Percentiles rank a stretch among this genome's conserved stretches.
Evolutionary conservation across 352 stramenopile genomes (phyloP).

Genomic region (Phytophthora citrophthora): DNA sequence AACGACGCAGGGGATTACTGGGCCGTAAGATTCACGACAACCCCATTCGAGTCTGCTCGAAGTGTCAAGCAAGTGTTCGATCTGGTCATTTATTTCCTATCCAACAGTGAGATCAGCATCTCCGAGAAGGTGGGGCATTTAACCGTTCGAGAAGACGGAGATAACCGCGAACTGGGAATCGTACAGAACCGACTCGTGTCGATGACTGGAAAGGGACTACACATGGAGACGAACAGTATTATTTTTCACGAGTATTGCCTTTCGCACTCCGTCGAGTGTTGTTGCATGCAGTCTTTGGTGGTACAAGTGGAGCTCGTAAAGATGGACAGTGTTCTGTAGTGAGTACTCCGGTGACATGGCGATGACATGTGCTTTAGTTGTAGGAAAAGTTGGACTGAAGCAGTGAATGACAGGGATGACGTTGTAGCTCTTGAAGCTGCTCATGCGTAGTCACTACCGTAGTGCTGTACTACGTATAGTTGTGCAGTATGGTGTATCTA

Average conservation of each 20-base stretch:
- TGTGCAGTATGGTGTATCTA: no score
- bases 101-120: slow-evolving; percentile 50
- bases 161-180: slow-evolving; percentile 24
- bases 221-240: slow-evolving; percentile 44
- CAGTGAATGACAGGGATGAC: no score
- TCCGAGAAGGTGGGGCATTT: slow-evolving; percentile 48
- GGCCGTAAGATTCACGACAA: slow-evolving; percentile 12
- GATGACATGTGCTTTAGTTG: no score
- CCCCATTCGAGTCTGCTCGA: slow-evolving; percentile 28
- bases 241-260: slow-evolving; percentile 33
- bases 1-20: slow-evolving; percentile 21
- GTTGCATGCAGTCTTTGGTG: no score
- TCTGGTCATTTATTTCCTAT: slow-evolving; percentile 27
- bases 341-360: no score
- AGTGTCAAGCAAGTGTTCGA: slow-evolving; percentile 48
- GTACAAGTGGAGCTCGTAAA: no score
- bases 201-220: slow-evolving; percentile 11
- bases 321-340: no score
- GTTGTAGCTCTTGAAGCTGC: no score
- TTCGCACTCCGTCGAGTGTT: no score
- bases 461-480: no score
- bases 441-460: no score
- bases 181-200: slow-evolving; percentile 41
- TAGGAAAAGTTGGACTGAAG: no score
- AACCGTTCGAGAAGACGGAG: slow-evolving; percentile 50